Evolutionary conservation across 1,139 yeast species (phyloP), one percentile per base, ranked within the genome.

Genomic region (Geotrichum candidum): DNA sequence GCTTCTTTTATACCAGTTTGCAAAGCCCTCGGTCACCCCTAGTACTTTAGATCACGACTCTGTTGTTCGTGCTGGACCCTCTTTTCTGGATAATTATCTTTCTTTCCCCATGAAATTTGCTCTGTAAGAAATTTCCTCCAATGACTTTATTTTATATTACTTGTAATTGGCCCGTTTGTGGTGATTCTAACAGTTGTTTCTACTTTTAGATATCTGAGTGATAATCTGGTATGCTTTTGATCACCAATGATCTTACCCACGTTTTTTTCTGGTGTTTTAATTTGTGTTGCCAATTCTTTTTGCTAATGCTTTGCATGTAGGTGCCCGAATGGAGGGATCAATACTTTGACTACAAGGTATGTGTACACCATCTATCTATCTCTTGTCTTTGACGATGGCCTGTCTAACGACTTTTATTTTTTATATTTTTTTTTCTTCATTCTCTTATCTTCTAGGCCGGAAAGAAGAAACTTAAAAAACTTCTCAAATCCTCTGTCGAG

Each of bases 241-340:
- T n/a, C 13, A 7, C 48, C 54, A 41, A 22, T 5, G n/a, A 10
- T n/a, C 41, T 35, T 5, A 10, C 51, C 18, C 15, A 10, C 38
- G 31, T 55, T 41, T n/a, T n/a, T 25, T 31, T 27, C 3, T n/a
- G 22, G 11, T 41, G 18, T 35, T 41, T n/a, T 7, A 41, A 10
- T 35, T 18, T 18, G 11, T 13, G 9, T 29, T 33, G 15, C 18
- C 41, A 27, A 35, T 52, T 51, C 29, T 41, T 10, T 48, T 61
- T 61, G 55, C 53, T n/a, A 56, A 31, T 5, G 27, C 53, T 45
- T 59, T 46, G 83, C 56, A 83, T 83, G 38, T 74, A 84, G 65
- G 89, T 89, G 6, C 96, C 96, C 1, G 97, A 90, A 73, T 90
- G 97, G 97, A 80, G 84, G 68, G 84, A 83, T 64, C 91, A 87